Conservation (phyloP, 2,329 filamentous ascomycete species). For the Fusarium verticillioides region DNA sequence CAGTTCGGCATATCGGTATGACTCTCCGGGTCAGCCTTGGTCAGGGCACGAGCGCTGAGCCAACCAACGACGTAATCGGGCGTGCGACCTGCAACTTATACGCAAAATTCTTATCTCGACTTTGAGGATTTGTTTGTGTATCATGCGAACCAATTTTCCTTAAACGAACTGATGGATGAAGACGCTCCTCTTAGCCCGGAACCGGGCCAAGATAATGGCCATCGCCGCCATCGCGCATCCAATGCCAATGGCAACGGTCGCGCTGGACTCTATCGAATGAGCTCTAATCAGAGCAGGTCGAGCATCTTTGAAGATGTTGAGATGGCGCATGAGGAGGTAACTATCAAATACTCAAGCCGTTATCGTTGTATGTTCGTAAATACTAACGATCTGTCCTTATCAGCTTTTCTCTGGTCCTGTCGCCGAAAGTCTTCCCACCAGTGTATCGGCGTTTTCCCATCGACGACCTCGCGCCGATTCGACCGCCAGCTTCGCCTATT, state of each 20-base stretch:
- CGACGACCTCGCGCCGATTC: slow-evolving; percentile 85
- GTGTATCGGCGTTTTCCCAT: slow-evolving; percentile 90
- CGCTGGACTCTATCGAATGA: slow-evolving; percentile 68
- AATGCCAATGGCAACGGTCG: slow-evolving; percentile 27
- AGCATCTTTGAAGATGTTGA: slow-evolving; percentile 96
- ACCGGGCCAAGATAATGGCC: slow-evolving; percentile 30
- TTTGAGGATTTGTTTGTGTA: slow-evolving; percentile 7
- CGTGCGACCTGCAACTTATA: slow-evolving; percentile 16
- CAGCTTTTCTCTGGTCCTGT: slow-evolving; percentile 90
- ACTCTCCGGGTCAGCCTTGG: slow-evolving; percentile 38
- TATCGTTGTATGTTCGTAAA: neutral
- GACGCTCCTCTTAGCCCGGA: slow-evolving; percentile 37
- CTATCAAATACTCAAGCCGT: neutral
- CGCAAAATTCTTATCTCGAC: slow-evolving; percentile 21
- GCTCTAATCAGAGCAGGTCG: slow-evolving; percentile 76
- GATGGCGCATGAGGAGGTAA: slow-evolving; percentile 95
- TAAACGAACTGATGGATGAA: slow-evolving; percentile 45
- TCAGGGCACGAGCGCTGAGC: slow-evolving; percentile 25
- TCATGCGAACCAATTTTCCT: slow-evolving; percentile 29
- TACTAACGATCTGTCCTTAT: neutral
- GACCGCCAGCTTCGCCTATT: slow-evolving; percentile 88
- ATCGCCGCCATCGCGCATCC: slow-evolving; percentile 20
- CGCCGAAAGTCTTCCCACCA: slow-evolving; percentile 95
- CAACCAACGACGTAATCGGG: slow-evolving; percentile 44
- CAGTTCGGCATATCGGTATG: slow-evolving; percentile 30